Evolutionary conservation across 2,329 filamentous ascomycete genomes (phyloP), one percentile per base, ranked within the genome.

Genomic region (Colletotrichum australisinense): DNA sequence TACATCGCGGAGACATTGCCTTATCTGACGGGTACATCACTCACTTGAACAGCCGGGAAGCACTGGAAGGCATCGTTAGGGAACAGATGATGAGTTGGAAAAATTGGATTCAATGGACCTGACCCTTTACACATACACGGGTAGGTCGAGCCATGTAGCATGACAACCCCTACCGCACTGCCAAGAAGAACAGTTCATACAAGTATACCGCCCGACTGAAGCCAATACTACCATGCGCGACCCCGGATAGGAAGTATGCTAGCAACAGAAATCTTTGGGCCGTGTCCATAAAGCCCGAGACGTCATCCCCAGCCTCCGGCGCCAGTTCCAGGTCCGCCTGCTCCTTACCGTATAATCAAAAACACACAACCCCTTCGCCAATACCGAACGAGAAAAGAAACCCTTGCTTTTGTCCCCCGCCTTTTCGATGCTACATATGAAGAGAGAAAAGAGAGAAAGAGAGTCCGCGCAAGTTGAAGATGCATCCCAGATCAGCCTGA

Each of bases 401-500:
- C 55, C 68, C 69, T 72, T 72, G 69, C 69, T 68, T 72, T 71
- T 72, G 28, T 35, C 28, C 32, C 69, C 46, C 28, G 32, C 64
- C 63, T 16, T 28, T 68, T 62, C 63, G 64, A 72, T 72, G 69
- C 64, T 72, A 57, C 57, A 68, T 26, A 60, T 67, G 56, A 70
- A 66, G 63, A 53, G 66, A 66, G 63, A 53, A 67, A 67, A 52
- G 68, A 71, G 55, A 56, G 63, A 71, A 68, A 72, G 63, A 71
- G 62, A 72, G 64, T 57, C 63, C 57, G 55, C n/a, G 46, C 62
- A 52, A 60, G 64, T 52, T 57, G 69, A 72, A 67, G 46, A 72
- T 67, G 69, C 69, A 68, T 49, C 56, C 57, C 69, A 68, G 49
- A 72, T 72, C 64, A 62, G 62, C 63, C 69, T 68, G 35, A 67